Conservation (phyloP, 805 yeast species). For the Sugiyamaella smithiae region DNA sequence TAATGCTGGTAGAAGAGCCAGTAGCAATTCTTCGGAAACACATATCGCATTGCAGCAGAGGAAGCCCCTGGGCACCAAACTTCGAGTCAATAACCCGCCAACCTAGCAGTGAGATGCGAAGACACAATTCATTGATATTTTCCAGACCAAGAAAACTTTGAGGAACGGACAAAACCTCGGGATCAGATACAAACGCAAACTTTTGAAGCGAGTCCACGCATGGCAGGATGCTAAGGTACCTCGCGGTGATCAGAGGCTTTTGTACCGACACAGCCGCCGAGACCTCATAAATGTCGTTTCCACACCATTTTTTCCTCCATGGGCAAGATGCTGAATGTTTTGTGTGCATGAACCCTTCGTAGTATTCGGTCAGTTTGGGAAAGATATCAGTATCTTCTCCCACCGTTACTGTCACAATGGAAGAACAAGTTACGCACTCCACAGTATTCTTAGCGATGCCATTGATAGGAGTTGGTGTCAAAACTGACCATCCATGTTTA, state of each 20-base stretch:
- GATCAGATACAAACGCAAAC: background rate
- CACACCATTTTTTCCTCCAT: constrained; percentile 9
- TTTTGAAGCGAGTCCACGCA: background rate
- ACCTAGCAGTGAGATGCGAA: constrained; percentile 6
- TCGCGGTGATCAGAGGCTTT: constrained; percentile 3
- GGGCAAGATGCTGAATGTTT: constrained; percentile 8
- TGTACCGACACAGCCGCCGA: constrained; percentile 4
- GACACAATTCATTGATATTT: background rate
- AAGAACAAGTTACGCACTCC: constrained; percentile 8
- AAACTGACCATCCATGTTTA: constrained; percentile 16
- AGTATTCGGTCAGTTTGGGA: background rate
- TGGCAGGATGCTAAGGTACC: constrained; percentile 3
- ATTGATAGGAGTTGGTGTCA: background rate
- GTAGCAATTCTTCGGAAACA: constrained; percentile 10
- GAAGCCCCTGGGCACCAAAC: background rate
- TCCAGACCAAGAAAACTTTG: background rate
- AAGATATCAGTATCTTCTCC: constrained; percentile 4
- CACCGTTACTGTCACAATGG: constrained; percentile 8
- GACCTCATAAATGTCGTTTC: constrained; percentile 1
- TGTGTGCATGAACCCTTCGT: constrained; percentile 1
- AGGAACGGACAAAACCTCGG: background rate
- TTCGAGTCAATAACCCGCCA: constrained; percentile 2
- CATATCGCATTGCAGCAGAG: constrained; percentile 8
- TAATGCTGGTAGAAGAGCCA: background rate
- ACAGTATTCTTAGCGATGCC: constrained; percentile 1